Evolutionary conservation across 805 yeast species (phyloP).

Genomic region (Saccharomycopsis malanga): DNA sequence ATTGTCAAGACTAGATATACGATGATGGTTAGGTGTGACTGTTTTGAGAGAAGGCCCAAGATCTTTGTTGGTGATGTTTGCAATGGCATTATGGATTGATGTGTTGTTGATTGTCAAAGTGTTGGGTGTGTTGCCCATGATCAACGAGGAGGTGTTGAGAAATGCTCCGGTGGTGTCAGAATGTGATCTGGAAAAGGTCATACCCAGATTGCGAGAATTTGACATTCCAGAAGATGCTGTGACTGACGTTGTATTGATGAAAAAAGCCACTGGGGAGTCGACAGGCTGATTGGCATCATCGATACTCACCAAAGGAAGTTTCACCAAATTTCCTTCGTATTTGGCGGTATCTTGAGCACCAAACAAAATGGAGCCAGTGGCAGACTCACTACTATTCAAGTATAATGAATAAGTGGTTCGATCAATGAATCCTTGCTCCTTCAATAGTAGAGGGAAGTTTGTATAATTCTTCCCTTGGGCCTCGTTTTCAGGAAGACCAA

Average conservation of each 20-base stretch:
- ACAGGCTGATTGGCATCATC: conserved; percentile 3
- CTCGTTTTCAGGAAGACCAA: conserved; percentile 14
- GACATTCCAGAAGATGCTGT: too few species aligned
- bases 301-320: conserved; percentile 9
- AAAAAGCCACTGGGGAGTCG: conserved; percentile 20
- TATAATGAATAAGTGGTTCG: conserved; percentile 14
- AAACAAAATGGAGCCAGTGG: conserved; percentile 14
- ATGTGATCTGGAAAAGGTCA: too few species aligned
- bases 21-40: too few species aligned
- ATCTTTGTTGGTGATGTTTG: too few species aligned
- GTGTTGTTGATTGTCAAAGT: too few species aligned
- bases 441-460: conserved; percentile 13
- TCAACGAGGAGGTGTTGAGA: too few species aligned
- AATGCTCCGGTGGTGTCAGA: too few species aligned
- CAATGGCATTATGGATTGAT: too few species aligned
- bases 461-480: conserved; percentile 2
- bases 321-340: conserved; percentile 6
- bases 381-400: conserved; percentile 3
- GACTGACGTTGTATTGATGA: conserved; percentile 5
- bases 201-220: too few species aligned
- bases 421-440: conserved; percentile 3
- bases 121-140: too few species aligned
- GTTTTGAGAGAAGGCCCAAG: too few species aligned
- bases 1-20: too few species aligned
- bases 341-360: conserved; percentile 18